A percentile compares a stretch with the other conserved stretches of the same genome.
phyloP scores from a whole-genome alignment of 2,329 filamentous ascomycete species.

The Sporothrix schenckii region DNA sequence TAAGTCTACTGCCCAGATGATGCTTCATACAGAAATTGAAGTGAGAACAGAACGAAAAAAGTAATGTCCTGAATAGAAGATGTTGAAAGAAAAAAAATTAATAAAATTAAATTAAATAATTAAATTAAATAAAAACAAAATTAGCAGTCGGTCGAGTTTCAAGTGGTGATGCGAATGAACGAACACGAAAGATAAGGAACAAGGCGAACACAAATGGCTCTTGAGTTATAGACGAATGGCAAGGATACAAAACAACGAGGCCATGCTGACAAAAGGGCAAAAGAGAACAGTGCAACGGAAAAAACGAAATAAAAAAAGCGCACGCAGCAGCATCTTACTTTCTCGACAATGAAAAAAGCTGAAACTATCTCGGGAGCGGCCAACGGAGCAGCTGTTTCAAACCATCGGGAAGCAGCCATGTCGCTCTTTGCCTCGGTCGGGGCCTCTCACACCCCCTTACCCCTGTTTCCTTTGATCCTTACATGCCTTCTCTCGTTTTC shows the following conservation, averaged over 20 bases:
- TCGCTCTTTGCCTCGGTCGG: neutral
- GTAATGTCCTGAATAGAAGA: neutral
- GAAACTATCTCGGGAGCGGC: slow-evolving; percentile 31
- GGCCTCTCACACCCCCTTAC: slow-evolving; percentile 16
- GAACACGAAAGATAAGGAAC: slow-evolving; percentile 6
- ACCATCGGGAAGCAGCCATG: slow-evolving; percentile 10
- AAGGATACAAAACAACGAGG: neutral
- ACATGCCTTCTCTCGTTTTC: slow-evolving; percentile 12
- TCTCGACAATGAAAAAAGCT: slow-evolving; percentile 8
- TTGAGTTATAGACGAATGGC: neutral
- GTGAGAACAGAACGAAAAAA: neutral
- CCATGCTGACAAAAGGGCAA: neutral
- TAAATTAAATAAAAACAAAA: too few species aligned
- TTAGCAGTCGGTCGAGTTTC: neutral
- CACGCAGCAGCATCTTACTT: neutral
- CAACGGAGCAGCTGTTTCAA: slow-evolving; percentile 33
- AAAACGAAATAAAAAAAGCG: neutral
- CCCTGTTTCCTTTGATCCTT: slow-evolving; percentile 24
- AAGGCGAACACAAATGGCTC: neutral
- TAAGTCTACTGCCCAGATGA: neutral
- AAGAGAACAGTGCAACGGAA: neutral
- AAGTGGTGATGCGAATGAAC: neutral
- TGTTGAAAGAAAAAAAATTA: neutral
- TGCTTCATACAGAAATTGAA: neutral
- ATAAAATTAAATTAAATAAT: neutral